Evolutionary conservation across 805 yeast genomes (phyloP).

Genomic region (Henningerozyma blattae): DNA sequence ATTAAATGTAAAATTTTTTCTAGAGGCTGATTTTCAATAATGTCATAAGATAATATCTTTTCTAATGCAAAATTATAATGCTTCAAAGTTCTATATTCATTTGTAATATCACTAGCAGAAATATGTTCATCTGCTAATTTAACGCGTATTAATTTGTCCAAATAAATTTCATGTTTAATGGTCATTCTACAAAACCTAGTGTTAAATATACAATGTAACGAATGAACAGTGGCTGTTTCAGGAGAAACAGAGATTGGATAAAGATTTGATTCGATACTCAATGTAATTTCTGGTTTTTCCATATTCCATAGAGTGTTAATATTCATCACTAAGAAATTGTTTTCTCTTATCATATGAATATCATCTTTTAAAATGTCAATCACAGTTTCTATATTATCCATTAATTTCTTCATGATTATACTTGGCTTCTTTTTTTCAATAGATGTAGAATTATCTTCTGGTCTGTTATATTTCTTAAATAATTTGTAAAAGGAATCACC

Average conservation of each 20-base stretch:
- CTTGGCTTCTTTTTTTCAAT: background rate
- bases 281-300: constrained; percentile 6
- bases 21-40: constrained; percentile 15
- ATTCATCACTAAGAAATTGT: constrained; percentile 7
- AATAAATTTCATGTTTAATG: constrained; percentile 17
- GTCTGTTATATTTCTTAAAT: constrained; percentile 4
- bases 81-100: constrained; percentile 12
- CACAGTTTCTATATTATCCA: constrained; percentile 18
- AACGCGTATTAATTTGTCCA: constrained; percentile 18
- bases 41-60: constrained; percentile 19
- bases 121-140: constrained; percentile 6
- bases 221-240: constrained; percentile 19
- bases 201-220: constrained; percentile 15
- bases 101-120: constrained; percentile 11
- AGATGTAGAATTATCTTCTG: background rate
- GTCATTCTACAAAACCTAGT: constrained; percentile 10
- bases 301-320: constrained; percentile 17
- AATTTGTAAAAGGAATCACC: constrained; percentile 11
- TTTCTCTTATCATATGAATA: constrained; percentile 12
- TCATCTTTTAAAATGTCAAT: constrained; percentile 16
- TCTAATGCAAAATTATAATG: constrained; percentile 25
- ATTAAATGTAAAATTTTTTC: constrained; percentile 15
- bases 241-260: constrained; percentile 20
- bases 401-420: constrained; percentile 9
- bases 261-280: constrained; percentile 16